Conservation (phyloP, 148 eudicot species). For the Rhododendron williamsianum region DNA sequence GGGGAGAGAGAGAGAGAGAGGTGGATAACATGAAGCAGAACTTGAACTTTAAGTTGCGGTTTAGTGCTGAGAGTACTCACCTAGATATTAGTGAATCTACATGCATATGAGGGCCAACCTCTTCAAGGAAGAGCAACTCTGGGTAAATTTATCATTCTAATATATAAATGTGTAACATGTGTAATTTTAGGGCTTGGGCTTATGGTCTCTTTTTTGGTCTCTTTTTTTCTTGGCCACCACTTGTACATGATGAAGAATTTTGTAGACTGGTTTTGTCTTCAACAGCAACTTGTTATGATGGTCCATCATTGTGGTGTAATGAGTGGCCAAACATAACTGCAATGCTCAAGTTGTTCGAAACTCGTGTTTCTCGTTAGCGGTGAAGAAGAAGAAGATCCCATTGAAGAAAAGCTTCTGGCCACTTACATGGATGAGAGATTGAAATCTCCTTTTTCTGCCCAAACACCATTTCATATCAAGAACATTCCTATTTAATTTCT, state of each 20-base stretch:
- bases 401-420: neutral
- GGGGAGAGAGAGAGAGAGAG: neutral
- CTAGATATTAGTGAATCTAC: neutral
- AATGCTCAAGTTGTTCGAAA: neutral
- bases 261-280: neutral
- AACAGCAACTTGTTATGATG: neutral
- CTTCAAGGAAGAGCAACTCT: neutral
- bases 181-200: neutral
- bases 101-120: neutral
- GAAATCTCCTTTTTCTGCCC: neutral
- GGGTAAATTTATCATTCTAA: neutral
- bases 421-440: neutral
- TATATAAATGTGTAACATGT: neutral
- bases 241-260: neutral
- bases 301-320: neutral
- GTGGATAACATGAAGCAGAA: neutral
- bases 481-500: too few species aligned
- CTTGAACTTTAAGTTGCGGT: neutral
- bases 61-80: neutral
- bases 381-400: neutral
- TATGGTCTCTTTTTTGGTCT: neutral
- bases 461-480: neutral
- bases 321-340: constrained; percentile 4
- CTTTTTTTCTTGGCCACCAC: neutral
- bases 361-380: neutral